These are phyloP conservation scores for Lupinus albus DNA, from an alignment of 306 rosid genomes.

Conservation along the genomic window DNA sequence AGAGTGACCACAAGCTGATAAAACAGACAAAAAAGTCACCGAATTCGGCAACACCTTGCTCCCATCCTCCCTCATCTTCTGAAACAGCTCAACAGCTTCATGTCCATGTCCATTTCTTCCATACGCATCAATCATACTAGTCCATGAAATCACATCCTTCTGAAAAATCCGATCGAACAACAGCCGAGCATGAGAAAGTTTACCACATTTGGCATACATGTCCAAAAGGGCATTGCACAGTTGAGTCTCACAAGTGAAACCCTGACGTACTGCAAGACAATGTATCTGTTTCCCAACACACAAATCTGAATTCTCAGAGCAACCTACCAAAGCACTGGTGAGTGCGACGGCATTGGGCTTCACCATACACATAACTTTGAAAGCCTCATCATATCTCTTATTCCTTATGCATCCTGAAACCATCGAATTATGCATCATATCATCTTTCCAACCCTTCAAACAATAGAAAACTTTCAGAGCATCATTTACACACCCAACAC, in stretches of 20 bases:
- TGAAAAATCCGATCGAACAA: conserved; percentile 49
- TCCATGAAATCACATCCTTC: conserved; percentile 64
- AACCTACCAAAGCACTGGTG: conserved; percentile 61
- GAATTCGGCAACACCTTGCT: conserved; percentile 55
- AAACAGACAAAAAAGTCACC: conserved; percentile 55
- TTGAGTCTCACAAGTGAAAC: conserved; percentile 53
- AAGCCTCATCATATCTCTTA: conserved; percentile 50
- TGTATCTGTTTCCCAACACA: conserved; percentile 66
- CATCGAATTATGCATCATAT: conserved; percentile 54
- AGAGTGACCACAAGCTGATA: conserved; percentile 55
- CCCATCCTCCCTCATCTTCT: conserved; percentile 45
- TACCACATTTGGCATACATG: conserved; percentile 72
- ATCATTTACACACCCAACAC: conserved; percentile 49
- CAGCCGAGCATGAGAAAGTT: conserved; percentile 41
- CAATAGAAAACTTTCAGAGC: conserved; percentile 54
- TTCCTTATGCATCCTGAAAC: conserved; percentile 62
- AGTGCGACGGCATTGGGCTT: conserved; percentile 60
- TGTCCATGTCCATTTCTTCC: conserved; percentile 56
- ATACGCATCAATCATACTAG: conserved; percentile 63
- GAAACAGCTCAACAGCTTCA: conserved; percentile 53
- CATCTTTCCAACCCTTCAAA: conserved; percentile 54
- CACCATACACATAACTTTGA: conserved; percentile 49
- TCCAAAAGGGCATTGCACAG: conserved; percentile 58
- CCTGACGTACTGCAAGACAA: conserved; percentile 56
- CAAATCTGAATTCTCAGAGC: conserved; percentile 62